Base-by-base conservation (phyloP, 495 filamentous ascomycete species). In the Tetracladium marchalianum region DNA sequence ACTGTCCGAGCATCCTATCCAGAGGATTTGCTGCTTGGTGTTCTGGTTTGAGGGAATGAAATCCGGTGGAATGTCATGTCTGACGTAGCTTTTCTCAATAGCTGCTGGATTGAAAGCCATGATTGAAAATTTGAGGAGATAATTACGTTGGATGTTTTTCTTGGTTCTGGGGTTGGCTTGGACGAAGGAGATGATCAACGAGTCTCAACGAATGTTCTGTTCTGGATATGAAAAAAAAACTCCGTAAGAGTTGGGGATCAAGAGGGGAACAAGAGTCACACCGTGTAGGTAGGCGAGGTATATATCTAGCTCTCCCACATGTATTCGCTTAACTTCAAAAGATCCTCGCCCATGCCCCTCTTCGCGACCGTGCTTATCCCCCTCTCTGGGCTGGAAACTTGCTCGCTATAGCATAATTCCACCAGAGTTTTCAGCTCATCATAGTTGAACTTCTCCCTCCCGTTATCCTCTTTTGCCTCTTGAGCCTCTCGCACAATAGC, bases 391-490 rank as follows among this genome's bases (percentile, higher is more conserved):
- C 78, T 80, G 9, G 77, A 73, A 47, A 89, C 62, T 51, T 79
- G 75, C 62, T 94, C 90, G 40, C 82, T 87, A 63, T 87, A 96
- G 58, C 82, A 90, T 41, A 98, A 65, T 62, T 95, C 85, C 22
- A 96, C 64, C 32, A 97, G 67, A 8, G 76, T 75, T 65, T 87
- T 90, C 51, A 96, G 67, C 61, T 94, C 87, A 39, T 93, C 89
- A 47, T 88, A 85, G 13, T 68, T 81, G 46, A 90, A 95, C 42
- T 60, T 62, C 34, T 70, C 63, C 27, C 64, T 61, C 38, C 62
- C 67, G 18, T 55, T 44, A 31, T 34, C 46, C 50, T 59, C 59
- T 57, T 60, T 63, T 45, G 76, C 72, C 41, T 73, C 70, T 57
- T 80, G 79, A 0, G 81, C 80, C 53, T 76, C 74, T 36, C 75